These are phyloP conservation scores for Plasmodium sp. DNA, from an alignment of 169 alveolate genomes.

Conservation along the genomic window DNA sequence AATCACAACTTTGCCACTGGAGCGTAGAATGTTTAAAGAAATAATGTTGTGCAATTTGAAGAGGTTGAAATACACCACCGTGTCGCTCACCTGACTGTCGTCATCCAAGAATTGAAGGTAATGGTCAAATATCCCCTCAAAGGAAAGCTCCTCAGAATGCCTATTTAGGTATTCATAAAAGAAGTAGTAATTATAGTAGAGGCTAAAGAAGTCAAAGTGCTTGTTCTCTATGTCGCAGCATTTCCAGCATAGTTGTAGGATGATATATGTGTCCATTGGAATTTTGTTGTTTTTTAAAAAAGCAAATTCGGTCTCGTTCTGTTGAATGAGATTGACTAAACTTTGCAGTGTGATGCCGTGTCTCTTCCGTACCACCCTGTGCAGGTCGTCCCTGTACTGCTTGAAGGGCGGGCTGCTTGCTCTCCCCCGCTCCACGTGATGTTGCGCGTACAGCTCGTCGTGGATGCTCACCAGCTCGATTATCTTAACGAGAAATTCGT, in stretches of 20 bases:
- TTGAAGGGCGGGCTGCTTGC: not conserved
- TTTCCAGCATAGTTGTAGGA: constrained; percentile 67
- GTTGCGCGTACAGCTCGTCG: constrained; percentile 47
- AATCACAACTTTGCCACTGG: constrained; percentile 63
- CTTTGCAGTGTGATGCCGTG: constrained; percentile 36
- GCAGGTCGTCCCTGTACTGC: constrained; percentile 27
- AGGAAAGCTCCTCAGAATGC: constrained; percentile 31
- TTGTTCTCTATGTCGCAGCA: constrained; percentile 61
- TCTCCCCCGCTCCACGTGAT: constrained; percentile 2
- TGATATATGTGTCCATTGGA: constrained; percentile 44
- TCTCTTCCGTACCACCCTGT: constrained; percentile 32
- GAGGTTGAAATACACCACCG: constrained; percentile 21
- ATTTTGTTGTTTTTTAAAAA: constrained; percentile 51
- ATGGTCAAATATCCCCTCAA: constrained; percentile 34
- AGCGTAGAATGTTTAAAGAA: constrained; percentile 46
- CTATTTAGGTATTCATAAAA: constrained; percentile 59
- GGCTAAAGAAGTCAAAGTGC: constrained; percentile 48
- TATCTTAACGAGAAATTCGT: constrained; percentile 48
- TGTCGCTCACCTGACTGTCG: constrained; percentile 28
- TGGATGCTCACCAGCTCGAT: constrained; percentile 57
- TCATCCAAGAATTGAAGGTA: constrained; percentile 32
- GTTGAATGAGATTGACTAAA: constrained; percentile 22
- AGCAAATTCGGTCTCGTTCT: constrained; percentile 31
- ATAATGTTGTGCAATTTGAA: constrained; percentile 45
- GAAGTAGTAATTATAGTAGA: constrained; percentile 58